These are phyloP conservation scores for Triticum turgidum DNA, from an alignment of 176 grass and related monocot genomes.

Conservation along the genomic window DNA sequence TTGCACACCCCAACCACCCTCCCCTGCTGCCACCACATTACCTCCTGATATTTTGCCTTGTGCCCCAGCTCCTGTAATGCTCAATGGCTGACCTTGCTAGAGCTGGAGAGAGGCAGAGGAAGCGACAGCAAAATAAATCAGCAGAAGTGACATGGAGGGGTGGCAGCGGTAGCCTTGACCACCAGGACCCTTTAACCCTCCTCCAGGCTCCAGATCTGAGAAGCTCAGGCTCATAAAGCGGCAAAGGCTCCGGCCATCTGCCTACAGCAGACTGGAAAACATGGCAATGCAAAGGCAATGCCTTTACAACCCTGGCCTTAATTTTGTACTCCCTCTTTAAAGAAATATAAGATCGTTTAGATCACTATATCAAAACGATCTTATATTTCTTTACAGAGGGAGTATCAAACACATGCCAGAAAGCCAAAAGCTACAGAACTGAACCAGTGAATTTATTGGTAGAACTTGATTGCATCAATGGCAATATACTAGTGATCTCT, in stretches of 20 bases:
- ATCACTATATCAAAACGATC: too few species aligned
- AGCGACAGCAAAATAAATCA: background rate
- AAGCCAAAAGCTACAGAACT: background rate
- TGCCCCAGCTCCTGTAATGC: background rate
- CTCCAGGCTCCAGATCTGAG: background rate
- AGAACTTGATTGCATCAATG: background rate
- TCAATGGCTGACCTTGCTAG: background rate
- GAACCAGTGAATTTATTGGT: background rate
- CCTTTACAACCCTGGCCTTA: background rate
- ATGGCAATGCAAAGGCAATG: background rate
- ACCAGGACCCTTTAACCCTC: background rate
- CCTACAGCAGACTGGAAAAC: background rate
- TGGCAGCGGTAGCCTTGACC: background rate
- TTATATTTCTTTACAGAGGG: too few species aligned
- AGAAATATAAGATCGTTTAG: too few species aligned
- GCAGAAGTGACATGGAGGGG: background rate
- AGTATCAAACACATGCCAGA: background rate
- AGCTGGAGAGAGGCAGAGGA: background rate
- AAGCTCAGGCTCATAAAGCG: background rate
- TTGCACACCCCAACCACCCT: background rate
- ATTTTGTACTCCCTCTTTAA: background rate
- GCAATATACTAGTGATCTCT: slow-evolving; percentile 10
- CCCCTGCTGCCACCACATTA: background rate
- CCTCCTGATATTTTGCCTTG: background rate
- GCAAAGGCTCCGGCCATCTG: background rate